Evolutionary conservation across 2,329 filamentous ascomycete genomes (phyloP).

Genomic region (Colletotrichum sansevieriae): DNA sequence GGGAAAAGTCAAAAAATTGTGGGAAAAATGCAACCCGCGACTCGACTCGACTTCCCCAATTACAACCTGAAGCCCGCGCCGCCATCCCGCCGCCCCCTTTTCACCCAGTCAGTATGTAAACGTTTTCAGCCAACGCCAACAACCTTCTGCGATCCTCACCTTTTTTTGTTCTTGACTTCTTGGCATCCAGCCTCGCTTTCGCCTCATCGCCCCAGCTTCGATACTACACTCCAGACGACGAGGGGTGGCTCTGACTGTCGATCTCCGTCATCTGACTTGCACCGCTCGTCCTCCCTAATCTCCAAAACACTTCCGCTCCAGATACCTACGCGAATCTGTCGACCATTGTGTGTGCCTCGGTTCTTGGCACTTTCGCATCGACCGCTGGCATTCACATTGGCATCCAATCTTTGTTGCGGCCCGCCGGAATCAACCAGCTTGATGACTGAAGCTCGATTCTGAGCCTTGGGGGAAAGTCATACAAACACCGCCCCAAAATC

Average conservation of each 20-base stretch:
- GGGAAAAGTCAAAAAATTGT: conserved; percentile 22
- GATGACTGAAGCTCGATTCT: not conserved
- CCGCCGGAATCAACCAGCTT: not conserved
- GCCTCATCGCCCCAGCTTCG: conserved; percentile 4
- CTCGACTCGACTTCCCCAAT: conserved; percentile 9
- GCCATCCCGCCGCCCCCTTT: not conserved
- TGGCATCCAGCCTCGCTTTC: conserved; percentile 24
- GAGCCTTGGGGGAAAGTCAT: not conserved
- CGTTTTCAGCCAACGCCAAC: conserved; percentile 25
- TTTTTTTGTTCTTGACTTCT: conserved; percentile 17
- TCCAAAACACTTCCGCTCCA: conserved; percentile 6
- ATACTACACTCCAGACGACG: not conserved
- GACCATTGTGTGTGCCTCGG: conserved; percentile 28
- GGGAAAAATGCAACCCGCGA: conserved; percentile 1
- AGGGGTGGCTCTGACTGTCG: conserved; percentile 7
- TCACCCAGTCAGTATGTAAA: not conserved
- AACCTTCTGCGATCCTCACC: conserved; percentile 1
- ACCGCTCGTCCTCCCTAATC: conserved; percentile 6
- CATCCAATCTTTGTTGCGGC: conserved; percentile 24
- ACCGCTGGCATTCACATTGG: conserved; percentile 28
- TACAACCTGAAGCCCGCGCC: not conserved
- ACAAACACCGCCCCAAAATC: conserved; percentile 4
- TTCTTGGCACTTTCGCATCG: conserved; percentile 35
- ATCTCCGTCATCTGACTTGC: conserved; percentile 15
- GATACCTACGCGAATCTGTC: not conserved